Evolutionary conservation across 2,329 filamentous ascomycete species (phyloP), one percentile per base, ranked within the genome.

Genomic region (Teratosphaeria pseudoeucalypti): DNA sequence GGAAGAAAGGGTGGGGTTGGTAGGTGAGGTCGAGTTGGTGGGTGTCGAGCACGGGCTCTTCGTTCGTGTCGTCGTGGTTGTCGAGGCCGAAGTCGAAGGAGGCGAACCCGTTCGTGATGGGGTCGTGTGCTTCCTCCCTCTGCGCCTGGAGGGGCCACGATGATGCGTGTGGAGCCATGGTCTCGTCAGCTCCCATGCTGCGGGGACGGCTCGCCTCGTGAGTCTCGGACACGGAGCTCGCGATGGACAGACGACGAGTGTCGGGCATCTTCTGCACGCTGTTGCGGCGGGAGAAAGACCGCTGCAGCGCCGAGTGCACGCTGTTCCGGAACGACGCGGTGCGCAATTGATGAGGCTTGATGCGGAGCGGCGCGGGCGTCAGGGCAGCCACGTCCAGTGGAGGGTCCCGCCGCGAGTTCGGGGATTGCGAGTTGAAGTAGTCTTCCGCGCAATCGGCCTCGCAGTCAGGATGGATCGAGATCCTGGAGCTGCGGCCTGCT

Each of bases 391-490:
- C 29, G 34, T 65, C 61, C 16, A 37, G 12, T 26, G 32, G 53
- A 7, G 63, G 63, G 2, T 59, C 58, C n/a, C 61, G 60, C 9
- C 65, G 55, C 7, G 64, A 65, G n/a, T 65, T 52, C 9, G 43
- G 43, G n/a, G 61, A 56, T 12, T 62, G 62, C 54, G 62, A 60
- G 12, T 66, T 61, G 61, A 74, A 72, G 60, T 69, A 73, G 53
- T 67, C 73, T 63, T 63, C 67, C 58, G 65, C 70, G 66, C 73
- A 74, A 47, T 76, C 73, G 26, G 71, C 73, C 56, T 78, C 74
- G 60, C 78, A 80, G 55, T 80, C 78, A 2, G 78, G 77, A 52
- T 76, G 71, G 10, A 79, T 78, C 1, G 68, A 67, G 19, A 68
- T 66, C 34, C 61, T 58, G n/a, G 68, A 67, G 4, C 62, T 63